Evolutionary conservation across 2,329 filamentous ascomycete genomes (phyloP).

Genomic region (Colletotrichum tamarilloi): DNA sequence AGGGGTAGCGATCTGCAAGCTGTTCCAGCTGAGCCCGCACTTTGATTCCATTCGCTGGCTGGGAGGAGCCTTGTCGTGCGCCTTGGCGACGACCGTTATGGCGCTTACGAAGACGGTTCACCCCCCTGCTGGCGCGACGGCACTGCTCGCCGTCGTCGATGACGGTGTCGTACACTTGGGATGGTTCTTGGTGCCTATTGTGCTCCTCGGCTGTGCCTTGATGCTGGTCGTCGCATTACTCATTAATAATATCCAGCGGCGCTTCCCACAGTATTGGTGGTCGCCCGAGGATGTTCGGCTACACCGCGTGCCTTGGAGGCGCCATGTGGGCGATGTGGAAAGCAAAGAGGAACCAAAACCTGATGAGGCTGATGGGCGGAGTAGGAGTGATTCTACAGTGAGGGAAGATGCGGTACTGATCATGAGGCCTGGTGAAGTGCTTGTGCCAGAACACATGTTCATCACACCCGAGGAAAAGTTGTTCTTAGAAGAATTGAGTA

Average conservation of each 20-base stretch:
- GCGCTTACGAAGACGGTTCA: constrained; percentile 77
- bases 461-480: constrained; percentile 51
- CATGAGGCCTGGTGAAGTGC: constrained; percentile 47
- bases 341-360: background rate
- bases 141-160: constrained; percentile 74
- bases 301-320: constrained; percentile 17
- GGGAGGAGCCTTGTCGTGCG: constrained; percentile 74
- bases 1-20: constrained; percentile 71
- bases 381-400: constrained; percentile 9
- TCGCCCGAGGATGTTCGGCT: constrained; percentile 51
- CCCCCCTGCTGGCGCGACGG: constrained; percentile 80
- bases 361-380: constrained; percentile 7
- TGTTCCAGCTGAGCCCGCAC: constrained; percentile 65
- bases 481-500: constrained; percentile 49
- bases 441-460: constrained; percentile 48
- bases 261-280: constrained; percentile 80
- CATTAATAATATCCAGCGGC: constrained; percentile 76
- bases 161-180: constrained; percentile 65
- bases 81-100: constrained; percentile 72
- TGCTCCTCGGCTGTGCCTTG: constrained; percentile 68
- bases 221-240: constrained; percentile 73
- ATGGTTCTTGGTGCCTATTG: constrained; percentile 75
- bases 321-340: constrained; percentile 6
- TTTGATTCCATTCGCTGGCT: constrained; percentile 69
- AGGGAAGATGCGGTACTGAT: constrained; percentile 45